Evolutionary conservation across 1,284 basidiomycete genomes (phyloP).

Genomic region (Porphyrellus sp.): DNA sequence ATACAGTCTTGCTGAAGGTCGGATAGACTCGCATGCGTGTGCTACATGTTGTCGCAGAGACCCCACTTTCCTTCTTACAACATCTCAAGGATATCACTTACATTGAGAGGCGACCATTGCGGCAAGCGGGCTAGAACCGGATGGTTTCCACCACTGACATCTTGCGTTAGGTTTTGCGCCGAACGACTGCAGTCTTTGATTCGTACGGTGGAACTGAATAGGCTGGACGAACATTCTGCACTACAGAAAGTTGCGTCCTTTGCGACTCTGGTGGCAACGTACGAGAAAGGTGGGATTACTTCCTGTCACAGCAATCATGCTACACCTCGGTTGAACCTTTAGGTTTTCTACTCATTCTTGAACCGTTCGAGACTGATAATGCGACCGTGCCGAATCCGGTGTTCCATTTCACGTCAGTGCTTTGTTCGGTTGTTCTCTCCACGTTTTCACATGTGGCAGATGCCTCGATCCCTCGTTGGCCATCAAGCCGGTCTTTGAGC

Average conservation of each 20-base stretch:
- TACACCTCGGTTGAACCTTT: constrained; percentile 4
- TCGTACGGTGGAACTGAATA: constrained; percentile 86
- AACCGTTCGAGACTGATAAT: constrained; percentile 98
- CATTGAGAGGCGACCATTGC: constrained; percentile 93
- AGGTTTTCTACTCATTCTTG: constrained; percentile 96
- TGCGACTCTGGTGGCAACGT: constrained; percentile 96
- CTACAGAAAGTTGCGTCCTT: constrained; percentile 96
- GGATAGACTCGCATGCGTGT: constrained; percentile 94
- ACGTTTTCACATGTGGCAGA: constrained; percentile 40
- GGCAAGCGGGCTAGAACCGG: constrained; percentile 45
- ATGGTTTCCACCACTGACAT: constrained; percentile 5
- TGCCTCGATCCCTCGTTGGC: constrained; percentile 97
- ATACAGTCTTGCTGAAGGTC: constrained; percentile 15
- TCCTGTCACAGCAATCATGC: background rate
- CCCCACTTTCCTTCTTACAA: constrained; percentile 95
- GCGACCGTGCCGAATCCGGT: constrained; percentile 98
- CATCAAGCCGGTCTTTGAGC: constrained; percentile 97
- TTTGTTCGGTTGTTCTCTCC: background rate
- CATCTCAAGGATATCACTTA: constrained; percentile 99
- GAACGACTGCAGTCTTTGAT: constrained; percentile 94
- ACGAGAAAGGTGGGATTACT: constrained; percentile 79
- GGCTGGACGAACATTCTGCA: constrained; percentile 88
- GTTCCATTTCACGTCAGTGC: constrained; percentile 90
- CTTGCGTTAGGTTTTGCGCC: constrained; percentile 78
- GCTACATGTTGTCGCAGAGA: constrained; percentile 98